These are phyloP conservation scores for Naganishia vishniacii DNA, from an alignment of 768 basidiomycete genomes.

Conservation along the genomic window DNA sequence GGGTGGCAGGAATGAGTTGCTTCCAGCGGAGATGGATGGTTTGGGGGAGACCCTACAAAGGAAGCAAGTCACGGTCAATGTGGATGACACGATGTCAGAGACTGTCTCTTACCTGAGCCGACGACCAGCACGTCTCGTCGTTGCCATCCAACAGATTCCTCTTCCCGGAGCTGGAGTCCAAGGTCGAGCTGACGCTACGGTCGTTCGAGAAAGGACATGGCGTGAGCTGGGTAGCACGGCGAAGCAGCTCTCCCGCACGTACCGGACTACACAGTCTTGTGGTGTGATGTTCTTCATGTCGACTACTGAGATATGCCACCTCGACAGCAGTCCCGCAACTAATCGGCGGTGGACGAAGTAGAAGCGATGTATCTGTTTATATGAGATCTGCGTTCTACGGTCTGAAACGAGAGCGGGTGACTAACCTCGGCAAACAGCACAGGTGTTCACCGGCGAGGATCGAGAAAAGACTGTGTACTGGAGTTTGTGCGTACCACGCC, in stretches of 20 bases:
- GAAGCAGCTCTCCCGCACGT: not conserved
- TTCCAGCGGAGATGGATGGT: conserved; percentile 39
- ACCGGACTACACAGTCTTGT: conserved; percentile 15
- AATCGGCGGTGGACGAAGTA: no score
- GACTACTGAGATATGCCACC: not conserved
- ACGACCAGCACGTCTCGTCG: conserved; percentile 29
- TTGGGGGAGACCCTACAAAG: conserved; percentile 33
- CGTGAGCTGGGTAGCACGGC: not conserved
- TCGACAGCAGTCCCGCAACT: no score
- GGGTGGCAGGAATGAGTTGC: conserved; percentile 32
- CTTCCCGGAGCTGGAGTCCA: conserved; percentile 25
- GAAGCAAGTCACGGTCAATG: not conserved
- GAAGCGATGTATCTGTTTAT: no score
- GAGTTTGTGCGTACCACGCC: no score
- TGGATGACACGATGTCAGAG: not conserved
- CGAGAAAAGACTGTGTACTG: no score
- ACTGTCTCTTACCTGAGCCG: conserved; percentile 18
- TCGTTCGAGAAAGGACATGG: not conserved
- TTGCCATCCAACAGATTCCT: conserved; percentile 30
- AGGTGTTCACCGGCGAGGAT: no score
- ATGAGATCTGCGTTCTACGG: no score
- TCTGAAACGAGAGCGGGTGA: no score
- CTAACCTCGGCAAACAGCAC: no score
- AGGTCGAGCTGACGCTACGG: conserved; percentile 27
- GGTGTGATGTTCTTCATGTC: conserved; percentile 18